Evolutionary conservation across 306 rosid genomes (phyloP).

Genomic region (Nissolia schottii): DNA sequence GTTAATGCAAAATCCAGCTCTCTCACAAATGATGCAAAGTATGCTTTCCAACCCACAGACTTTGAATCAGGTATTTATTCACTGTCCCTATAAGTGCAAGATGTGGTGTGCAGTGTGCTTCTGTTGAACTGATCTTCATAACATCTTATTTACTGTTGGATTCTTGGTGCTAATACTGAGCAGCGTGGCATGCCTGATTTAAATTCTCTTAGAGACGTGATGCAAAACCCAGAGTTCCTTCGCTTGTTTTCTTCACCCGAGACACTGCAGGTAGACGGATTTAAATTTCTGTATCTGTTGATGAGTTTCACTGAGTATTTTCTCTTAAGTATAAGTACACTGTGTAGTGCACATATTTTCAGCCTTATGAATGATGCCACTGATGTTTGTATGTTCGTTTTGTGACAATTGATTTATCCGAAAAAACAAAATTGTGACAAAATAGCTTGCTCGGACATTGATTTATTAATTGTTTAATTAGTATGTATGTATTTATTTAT

Average conservation of each 20-base stretch:
- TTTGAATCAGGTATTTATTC: constrained; percentile 62
- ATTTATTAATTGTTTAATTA: too few relatives aligned
- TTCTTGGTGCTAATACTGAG: constrained; percentile 58
- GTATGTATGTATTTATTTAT: neutral
- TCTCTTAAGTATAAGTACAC: neutral
- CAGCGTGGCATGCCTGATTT: constrained; percentile 65
- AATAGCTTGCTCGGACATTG: neutral
- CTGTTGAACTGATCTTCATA: constrained; percentile 14
- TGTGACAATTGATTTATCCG: too few relatives aligned
- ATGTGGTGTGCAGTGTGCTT: constrained; percentile 16
- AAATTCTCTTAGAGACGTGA: constrained; percentile 74
- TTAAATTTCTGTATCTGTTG: constrained; percentile 13
- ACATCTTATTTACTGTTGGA: constrained; percentile 35
- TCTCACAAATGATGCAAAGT: constrained; percentile 86
- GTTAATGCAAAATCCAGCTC: constrained; percentile 78
- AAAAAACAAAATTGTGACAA: too few relatives aligned
- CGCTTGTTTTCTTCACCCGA: constrained; percentile 79
- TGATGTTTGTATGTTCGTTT: neutral
- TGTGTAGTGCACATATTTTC: neutral
- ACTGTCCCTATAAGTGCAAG: neutral
- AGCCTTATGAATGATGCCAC: neutral
- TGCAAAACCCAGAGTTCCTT: constrained; percentile 77
- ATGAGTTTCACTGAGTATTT: neutral
- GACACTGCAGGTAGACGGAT: constrained; percentile 71
- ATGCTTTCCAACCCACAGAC: constrained; percentile 72